Conservation (phyloP, 345 rosid genomes). For the Nephelium lappaceum region DNA sequence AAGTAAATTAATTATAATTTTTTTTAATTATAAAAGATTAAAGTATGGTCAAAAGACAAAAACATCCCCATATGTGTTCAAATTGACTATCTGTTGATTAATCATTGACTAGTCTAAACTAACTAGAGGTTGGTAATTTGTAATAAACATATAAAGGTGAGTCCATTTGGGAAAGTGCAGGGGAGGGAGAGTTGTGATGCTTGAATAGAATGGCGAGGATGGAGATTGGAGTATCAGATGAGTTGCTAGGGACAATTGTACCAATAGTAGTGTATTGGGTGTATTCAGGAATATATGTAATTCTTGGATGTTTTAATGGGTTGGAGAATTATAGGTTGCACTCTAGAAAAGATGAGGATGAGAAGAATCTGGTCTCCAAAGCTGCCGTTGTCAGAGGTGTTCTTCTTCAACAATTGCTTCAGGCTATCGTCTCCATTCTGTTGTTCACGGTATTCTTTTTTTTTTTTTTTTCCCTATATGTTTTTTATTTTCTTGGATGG, state of each 20-base stretch:
- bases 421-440: slow-evolving; percentile 75
- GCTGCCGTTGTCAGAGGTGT: slow-evolving; percentile 73
- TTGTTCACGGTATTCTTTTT: slow-evolving; percentile 55
- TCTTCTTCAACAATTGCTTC: slow-evolving; percentile 75
- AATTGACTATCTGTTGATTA: too few species aligned
- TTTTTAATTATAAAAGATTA: too few species aligned
- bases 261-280: slow-evolving; percentile 85
- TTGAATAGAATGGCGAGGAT: slow-evolving; percentile 17
- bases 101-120: too few species aligned
- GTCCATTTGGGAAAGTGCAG: neutral
- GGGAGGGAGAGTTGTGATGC: neutral
- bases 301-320: slow-evolving; percentile 43
- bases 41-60: too few species aligned
- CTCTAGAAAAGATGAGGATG: slow-evolving; percentile 72
- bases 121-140: too few species aligned
- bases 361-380: slow-evolving; percentile 80
- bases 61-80: too few species aligned
- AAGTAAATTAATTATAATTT: too few species aligned
- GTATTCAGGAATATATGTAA: slow-evolving; percentile 72
- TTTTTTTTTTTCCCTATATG: neutral
- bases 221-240: slow-evolving; percentile 73
- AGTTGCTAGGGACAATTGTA: slow-evolving; percentile 67
- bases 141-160: too few species aligned
- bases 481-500: too few species aligned
- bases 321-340: slow-evolving; percentile 72